phyloP scores from a whole-genome alignment of 202 grass and related monocot genomes.

The Elaeis oleifera region DNA sequence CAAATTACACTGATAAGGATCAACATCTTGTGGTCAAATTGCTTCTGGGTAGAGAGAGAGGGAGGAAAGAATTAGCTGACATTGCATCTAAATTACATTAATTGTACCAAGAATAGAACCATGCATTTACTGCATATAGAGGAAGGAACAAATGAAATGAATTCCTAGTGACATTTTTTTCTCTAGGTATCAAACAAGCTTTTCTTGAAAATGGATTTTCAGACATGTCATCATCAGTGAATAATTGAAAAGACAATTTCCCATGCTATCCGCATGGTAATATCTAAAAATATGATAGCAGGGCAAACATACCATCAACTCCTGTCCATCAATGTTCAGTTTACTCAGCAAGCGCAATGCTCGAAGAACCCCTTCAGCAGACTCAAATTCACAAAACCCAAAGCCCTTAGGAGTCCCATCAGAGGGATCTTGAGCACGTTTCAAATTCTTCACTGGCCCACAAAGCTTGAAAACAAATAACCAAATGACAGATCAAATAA shows the following conservation, averaged over 20 bases:
- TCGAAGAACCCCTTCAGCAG: slow-evolving; percentile 84
- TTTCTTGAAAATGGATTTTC: slow-evolving; percentile 6
- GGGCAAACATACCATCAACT: slow-evolving; percentile 58
- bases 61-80: no score
- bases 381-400: slow-evolving; percentile 97
- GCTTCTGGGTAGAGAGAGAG: no score
- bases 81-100: no score
- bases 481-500: not conserved
- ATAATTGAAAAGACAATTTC: no score
- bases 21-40: no score
- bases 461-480: slow-evolving; percentile 24
- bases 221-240: not conserved
- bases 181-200: not conserved
- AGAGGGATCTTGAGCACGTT: slow-evolving; percentile 67
- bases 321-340: slow-evolving; percentile 88
- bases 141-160: slow-evolving; percentile 8
- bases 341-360: slow-evolving; percentile 78
- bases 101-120: no score
- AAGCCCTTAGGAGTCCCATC: slow-evolving; percentile 73
- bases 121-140: not conserved
- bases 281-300: slow-evolving; percentile 13
- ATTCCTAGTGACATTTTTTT: slow-evolving; percentile 8
- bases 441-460: slow-evolving; percentile 38
- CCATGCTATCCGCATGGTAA: not conserved
- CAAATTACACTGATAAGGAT: no score